phyloP scores from a whole-genome alignment of 768 basidiomycete genomes.

The Gloeopeniophorella convolvens region DNA sequence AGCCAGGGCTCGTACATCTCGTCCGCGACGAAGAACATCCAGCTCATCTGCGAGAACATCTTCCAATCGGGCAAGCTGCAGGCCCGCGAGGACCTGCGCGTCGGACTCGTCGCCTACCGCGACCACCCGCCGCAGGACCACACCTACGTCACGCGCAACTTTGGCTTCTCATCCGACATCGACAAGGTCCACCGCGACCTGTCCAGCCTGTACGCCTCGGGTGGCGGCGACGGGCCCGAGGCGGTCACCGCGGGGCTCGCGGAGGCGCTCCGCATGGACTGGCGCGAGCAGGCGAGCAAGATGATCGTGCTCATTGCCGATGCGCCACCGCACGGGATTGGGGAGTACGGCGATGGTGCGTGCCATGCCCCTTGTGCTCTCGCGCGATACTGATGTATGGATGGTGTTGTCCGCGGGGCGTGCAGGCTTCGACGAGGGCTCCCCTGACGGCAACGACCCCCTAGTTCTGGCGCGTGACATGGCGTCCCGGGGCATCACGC shows the following conservation, averaged over 20 bases:
- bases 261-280: conserved; percentile 84
- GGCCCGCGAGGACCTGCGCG: conserved; percentile 76
- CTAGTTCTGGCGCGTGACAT: conserved; percentile 79
- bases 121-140: conserved; percentile 98
- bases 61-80: conserved; percentile 92
- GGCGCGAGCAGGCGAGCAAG: conserved; percentile 83
- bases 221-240: conserved; percentile 93
- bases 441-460: conserved; percentile 91
- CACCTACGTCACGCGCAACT: conserved; percentile 88
- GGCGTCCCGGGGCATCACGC: conserved; percentile 85
- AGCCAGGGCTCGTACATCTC: conserved; percentile 86
- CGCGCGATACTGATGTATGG: conserved; percentile 17
- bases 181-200: conserved; percentile 79
- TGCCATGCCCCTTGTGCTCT: conserved; percentile 12
- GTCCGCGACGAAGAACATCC: conserved; percentile 95
- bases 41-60: conserved; percentile 90
- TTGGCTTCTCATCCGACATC: conserved; percentile 92
- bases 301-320: conserved; percentile 97
- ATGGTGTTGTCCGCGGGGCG: conserved; percentile 13
- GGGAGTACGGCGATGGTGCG: conserved; percentile 93
- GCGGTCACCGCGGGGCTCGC: conserved; percentile 91
- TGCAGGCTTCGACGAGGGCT: conserved; percentile 86
- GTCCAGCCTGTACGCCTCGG: conserved; percentile 78
- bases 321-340: conserved; percentile 96
- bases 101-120: conserved; percentile 91